Evolutionary conservation across 2,329 filamentous ascomycete species (phyloP).

Genomic region (Sclerotinia minor): DNA sequence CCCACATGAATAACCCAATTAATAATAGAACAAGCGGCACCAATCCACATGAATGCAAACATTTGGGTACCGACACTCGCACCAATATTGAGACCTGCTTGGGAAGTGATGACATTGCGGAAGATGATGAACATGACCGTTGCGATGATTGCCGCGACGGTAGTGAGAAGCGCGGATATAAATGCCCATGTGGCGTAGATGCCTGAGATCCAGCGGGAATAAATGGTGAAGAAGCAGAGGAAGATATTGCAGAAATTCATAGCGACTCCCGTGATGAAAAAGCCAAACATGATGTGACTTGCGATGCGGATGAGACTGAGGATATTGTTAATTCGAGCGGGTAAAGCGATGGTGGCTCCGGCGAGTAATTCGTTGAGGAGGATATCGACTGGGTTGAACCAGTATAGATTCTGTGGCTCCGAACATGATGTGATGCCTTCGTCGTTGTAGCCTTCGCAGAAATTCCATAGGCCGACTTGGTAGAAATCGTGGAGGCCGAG

Average conservation of each 20-base stretch:
- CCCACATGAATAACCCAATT: slow-evolving; percentile 73
- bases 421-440: slow-evolving; percentile 78
- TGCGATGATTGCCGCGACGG: slow-evolving; percentile 70
- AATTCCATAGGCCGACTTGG: slow-evolving; percentile 87
- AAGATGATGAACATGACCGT: slow-evolving; percentile 85
- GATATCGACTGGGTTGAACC: slow-evolving; percentile 88
- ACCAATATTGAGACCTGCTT: slow-evolving; percentile 72
- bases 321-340: slow-evolving; percentile 69
- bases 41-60: slow-evolving; percentile 90
- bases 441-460: slow-evolving; percentile 80
- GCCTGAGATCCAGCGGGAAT: slow-evolving; percentile 59
- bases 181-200: slow-evolving; percentile 68
- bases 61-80: slow-evolving; percentile 70
- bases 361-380: slow-evolving; percentile 76
- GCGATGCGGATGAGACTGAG: slow-evolving; percentile 72
- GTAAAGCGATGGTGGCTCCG: slow-evolving; percentile 80
- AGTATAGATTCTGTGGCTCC: slow-evolving; percentile 68
- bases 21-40: slow-evolving; percentile 63
- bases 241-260: slow-evolving; percentile 74
- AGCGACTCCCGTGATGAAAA: slow-evolving; percentile 72
- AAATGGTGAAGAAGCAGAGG: slow-evolving; percentile 49
- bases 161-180: slow-evolving; percentile 64
- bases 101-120: slow-evolving; percentile 69
- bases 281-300: slow-evolving; percentile 84
- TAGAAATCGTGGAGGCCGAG: slow-evolving; percentile 94